Conservation (phyloP, 805 yeast species). For the Hyphopichia homilentoma region DNA sequence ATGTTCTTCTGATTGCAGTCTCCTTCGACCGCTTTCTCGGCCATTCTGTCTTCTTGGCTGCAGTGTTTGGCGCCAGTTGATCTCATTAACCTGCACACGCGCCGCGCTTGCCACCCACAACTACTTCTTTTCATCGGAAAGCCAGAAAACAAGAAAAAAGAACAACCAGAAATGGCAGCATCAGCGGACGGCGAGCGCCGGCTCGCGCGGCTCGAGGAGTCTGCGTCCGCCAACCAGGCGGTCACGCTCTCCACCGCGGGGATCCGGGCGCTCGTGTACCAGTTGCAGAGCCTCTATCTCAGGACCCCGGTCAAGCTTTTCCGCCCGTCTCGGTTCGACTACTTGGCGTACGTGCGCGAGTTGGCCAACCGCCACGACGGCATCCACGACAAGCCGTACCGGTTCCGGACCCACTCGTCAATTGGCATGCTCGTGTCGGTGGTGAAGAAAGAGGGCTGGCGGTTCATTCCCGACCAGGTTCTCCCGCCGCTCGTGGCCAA, state of each 20-base stretch:
- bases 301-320: conserved; percentile 83
- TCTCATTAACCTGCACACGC: too few relatives aligned
- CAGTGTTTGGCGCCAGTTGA: too few relatives aligned
- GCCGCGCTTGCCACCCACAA: too few relatives aligned
- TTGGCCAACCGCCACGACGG: conserved; percentile 43
- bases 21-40: too few relatives aligned
- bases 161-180: too few relatives aligned
- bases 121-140: too few relatives aligned
- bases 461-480: conserved; percentile 76
- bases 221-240: conserved; percentile 31
- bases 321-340: conserved; percentile 88
- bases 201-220: too few relatives aligned
- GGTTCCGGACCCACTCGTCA: conserved; percentile 68
- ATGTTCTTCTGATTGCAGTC: too few relatives aligned
- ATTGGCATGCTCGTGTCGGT: conserved; percentile 72
- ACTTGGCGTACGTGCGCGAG: conserved; percentile 64
- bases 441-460: conserved; percentile 76
- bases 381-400: conserved; percentile 46
- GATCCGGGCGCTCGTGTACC: conserved; percentile 76
- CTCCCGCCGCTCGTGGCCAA: conserved; percentile 87
- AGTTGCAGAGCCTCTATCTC: conserved; percentile 70
- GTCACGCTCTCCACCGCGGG: conserved; percentile 86
- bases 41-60: too few relatives aligned
- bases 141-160: too few relatives aligned
- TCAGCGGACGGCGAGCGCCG: too few relatives aligned